These are phyloP conservation scores for Amaranthus hypochondriacus DNA, from an alignment of 148 eudicot species.

Conservation along the genomic window DNA sequence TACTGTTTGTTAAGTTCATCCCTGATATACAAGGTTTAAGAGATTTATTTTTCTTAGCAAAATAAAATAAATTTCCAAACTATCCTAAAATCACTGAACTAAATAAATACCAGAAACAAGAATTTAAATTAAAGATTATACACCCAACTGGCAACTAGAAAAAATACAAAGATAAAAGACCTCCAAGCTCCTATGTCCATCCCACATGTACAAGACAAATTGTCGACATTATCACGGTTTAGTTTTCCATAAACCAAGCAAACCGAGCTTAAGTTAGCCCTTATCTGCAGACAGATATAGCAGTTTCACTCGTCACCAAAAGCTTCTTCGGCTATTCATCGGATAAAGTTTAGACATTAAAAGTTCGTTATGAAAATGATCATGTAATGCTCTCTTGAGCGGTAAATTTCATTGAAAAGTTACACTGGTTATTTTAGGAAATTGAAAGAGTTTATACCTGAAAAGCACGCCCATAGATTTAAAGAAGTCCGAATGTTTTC, in stretches of 20 bases:
- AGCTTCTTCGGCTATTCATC: slow-evolving; percentile 7
- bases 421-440: background rate
- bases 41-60: background rate
- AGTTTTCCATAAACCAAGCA: background rate
- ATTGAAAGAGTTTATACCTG: slow-evolving; percentile 16
- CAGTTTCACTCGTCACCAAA: slow-evolving; percentile 13
- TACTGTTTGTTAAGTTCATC: too few species aligned
- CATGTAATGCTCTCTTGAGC: background rate
- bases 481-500: slow-evolving; percentile 29
- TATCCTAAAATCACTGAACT: background rate
- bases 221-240: slow-evolving; percentile 5
- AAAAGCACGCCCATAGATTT: slow-evolving; percentile 6
- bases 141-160: slow-evolving; percentile 13
- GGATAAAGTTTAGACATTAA: slow-evolving; percentile 10
- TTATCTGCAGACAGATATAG: background rate
- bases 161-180: background rate
- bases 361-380: background rate
- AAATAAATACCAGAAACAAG: background rate
- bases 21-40: too few species aligned
- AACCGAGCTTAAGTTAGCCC: background rate
- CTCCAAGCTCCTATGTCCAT: slow-evolving; percentile 3
- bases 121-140: slow-evolving; percentile 14
- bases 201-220: slow-evolving; percentile 21
- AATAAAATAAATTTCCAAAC: too few species aligned
- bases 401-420: background rate